Evolutionary conservation across 108 stramenopile genomes (phyloP).

Genomic region (Discostella stelligeroides): DNA sequence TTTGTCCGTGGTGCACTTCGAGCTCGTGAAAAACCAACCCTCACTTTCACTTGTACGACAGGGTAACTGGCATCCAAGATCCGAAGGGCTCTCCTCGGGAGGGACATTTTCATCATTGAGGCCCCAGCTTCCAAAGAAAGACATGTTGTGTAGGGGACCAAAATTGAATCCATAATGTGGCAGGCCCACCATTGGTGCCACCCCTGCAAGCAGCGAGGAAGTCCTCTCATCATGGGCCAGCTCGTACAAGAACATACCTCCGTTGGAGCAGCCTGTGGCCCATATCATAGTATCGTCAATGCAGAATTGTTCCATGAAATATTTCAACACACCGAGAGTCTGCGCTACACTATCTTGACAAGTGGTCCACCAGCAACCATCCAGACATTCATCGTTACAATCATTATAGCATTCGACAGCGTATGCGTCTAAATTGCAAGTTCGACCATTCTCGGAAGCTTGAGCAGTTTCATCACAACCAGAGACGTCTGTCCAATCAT

Average conservation of each 20-base stretch:
- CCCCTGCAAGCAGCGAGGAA: slow-evolving; percentile 14
- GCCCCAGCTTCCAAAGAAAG: slow-evolving; percentile 8
- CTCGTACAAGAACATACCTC: slow-evolving; percentile 12
- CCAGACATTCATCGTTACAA: slow-evolving; percentile 3
- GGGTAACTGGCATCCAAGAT: neutral
- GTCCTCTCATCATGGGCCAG: slow-evolving; percentile 1
- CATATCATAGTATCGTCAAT: slow-evolving; percentile 12
- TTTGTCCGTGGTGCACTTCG: neutral
- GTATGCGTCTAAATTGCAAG: slow-evolving; percentile 12
- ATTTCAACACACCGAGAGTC: slow-evolving; percentile 2
- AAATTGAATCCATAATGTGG: slow-evolving; percentile 19
- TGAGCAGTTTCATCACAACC: neutral
- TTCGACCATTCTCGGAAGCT: slow-evolving; percentile 1
- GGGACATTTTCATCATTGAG: slow-evolving; percentile 1
- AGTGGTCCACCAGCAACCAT: slow-evolving; percentile 17
- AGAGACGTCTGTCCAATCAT: slow-evolving; percentile 9
- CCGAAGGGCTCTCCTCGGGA: slow-evolving; percentile 2
- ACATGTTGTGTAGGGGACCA: slow-evolving; percentile 6
- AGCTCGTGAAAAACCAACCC: no score
- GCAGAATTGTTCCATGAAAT: slow-evolving; percentile 11
- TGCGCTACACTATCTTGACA: slow-evolving; percentile 2
- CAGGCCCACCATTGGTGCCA: slow-evolving; percentile 6
- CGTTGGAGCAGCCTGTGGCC: slow-evolving; percentile 15
- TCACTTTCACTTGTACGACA: slow-evolving; percentile 4
- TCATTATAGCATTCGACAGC: neutral